Base-by-base conservation (phyloP, 2,329 filamentous ascomycete genomes). In the Nothopassalora personata region DNA sequence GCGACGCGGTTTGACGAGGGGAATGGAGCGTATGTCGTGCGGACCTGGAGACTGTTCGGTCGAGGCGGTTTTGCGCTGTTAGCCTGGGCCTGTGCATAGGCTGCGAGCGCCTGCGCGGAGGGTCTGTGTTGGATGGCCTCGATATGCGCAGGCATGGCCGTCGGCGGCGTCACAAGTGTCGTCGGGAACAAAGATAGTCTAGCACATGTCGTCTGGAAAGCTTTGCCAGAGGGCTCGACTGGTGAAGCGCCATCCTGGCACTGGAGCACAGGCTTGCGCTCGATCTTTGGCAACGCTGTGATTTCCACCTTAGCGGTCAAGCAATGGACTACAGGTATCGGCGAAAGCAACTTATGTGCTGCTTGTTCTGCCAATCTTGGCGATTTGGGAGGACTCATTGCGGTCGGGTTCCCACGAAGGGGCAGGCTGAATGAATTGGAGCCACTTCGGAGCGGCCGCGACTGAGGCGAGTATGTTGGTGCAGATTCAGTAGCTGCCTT, bases 1-100 rank as follows among this genome's bases (percentile, higher is more conserved):
- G 70, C 64, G 36, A 71, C 67, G 58, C 66, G 52, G 57, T 61
- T 33, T 4, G 56, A 54, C 33, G 74, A 73, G 6, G 79, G 70
- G 63, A 79, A 79, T 2, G 77, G 76, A 1, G 76, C 76, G 15
- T 68, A 73, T 47, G 74, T 70, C 9, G 76, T 70, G 30, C 75
- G 72, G 47, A 79, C 73, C 61, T 79, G 77, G 34, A 80, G 72
- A 31, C 75, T 79, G 15, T 71, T 71, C 11, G 77, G 77, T 18
- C 77, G 74, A 47, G 73, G 72, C 18, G 78, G 69, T 19, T 62
- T 55, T 19, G 52, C 52, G 18, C 51, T 36, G n/a, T 56, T 62
- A 18, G 36, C 11, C 18, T 53, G 49, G 15, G 34, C 33, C 27
- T 59, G 54, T 13, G 55, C 28, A 19, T 39, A 15, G 13, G 54